phyloP scores from a whole-genome alignment of 306 rosid species.

The Trifolium subterraneum region DNA sequence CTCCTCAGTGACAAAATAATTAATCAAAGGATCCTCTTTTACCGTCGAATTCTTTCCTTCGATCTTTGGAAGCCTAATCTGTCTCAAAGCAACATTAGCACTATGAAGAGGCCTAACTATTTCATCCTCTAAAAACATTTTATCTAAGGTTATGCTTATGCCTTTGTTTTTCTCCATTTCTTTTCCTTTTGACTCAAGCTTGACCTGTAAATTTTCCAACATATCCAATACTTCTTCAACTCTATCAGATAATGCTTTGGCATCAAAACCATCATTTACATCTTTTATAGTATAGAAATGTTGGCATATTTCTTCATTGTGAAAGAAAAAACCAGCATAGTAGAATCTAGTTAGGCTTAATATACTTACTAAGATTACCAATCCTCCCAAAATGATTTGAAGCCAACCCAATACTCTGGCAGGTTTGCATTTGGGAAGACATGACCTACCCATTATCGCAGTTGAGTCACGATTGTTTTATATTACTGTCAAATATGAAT shows the following conservation, averaged over 20 bases:
- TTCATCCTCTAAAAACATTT: conserved; percentile 68
- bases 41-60: conserved; percentile 52
- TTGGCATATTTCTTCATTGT: conserved; percentile 65
- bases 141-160: conserved; percentile 37
- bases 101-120: conserved; percentile 78
- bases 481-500: not conserved
- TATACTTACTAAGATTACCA: conserved; percentile 69
- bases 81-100: conserved; percentile 77
- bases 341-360: conserved; percentile 71
- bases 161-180: conserved; percentile 67
- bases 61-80: conserved; percentile 61
- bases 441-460: conserved; percentile 52
- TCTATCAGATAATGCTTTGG: conserved; percentile 62
- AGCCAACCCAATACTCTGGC: conserved; percentile 64
- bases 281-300: conserved; percentile 54
- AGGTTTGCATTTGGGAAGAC: conserved; percentile 62
- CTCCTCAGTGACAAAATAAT: conserved; percentile 77
- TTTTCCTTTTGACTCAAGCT: conserved; percentile 65
- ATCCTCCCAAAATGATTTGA: conserved; percentile 72
- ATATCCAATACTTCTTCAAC: conserved; percentile 65
- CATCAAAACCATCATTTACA: conserved; percentile 59
- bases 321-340: conserved; percentile 73
- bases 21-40: conserved; percentile 81
- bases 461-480: not conserved
- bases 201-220: conserved; percentile 69